Base-by-base conservation (phyloP, 2,329 filamentous ascomycete species). In the Paracamarosporium sp. region DNA sequence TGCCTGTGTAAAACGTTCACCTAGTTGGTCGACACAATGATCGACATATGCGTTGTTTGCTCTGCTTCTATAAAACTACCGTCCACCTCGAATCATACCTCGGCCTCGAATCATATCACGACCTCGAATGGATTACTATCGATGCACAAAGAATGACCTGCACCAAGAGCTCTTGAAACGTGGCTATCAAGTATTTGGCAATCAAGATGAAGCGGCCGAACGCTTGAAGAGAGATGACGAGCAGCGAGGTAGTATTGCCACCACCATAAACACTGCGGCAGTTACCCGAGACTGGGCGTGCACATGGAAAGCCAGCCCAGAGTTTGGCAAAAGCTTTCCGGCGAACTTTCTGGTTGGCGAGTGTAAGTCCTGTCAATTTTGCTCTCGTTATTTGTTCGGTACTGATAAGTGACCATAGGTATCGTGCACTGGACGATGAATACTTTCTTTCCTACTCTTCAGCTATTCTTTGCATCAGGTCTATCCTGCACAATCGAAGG, bases 381-480 rank as follows among this genome's bases (percentile, higher is more conserved):
- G 1, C 15, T 27, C 6, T 24, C 36, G 4, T 27, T 5, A n/a
- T n/a, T n/a, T n/a, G n/a, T n/a, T 20, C 11, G 4, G 3, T 12
- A 3, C 17, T 27, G 4, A 24, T 5, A 7, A 36, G 5, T 11
- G 17, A 13, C 28, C 5, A 22, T 30, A 73, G 69, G 55, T 22
- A 71, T 72, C 33, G 35, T 65, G 6, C 60, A 67, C 43, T 74
- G 68, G 69, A 64, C 56, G 6, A 46, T 72, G 57, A 69, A 70
- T 33, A 71, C 65, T 0, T 71, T 73, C 62, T 71, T 71, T 48
- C 63, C 70, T 1, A 61, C 62, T n/a, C 41, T 74, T 0, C 71
- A 73, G 51, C 55, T 73, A 17, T 73, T 71, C 55, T 72, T 72
- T 50, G 66, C 65, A 36, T 74, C 70, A 15, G 68, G 69, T 4